Percentiles rank a stretch among this genome's conserved stretches.
Conservation (phyloP, 73 alveolate genomes). For the Paramecium sonneborni region DNA sequence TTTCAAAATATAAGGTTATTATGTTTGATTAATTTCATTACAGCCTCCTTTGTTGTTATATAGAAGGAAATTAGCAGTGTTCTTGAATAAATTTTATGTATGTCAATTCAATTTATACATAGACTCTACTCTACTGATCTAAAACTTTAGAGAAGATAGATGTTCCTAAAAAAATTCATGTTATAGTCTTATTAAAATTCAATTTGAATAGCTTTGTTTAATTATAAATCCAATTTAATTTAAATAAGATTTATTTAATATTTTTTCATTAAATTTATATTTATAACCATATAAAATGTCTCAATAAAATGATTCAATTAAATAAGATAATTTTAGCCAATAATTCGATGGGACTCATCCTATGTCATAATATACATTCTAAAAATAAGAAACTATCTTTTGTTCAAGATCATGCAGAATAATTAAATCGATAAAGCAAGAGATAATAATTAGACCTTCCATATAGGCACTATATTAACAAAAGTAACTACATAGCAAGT, state of each 20-base stretch:
- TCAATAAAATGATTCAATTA: background rate
- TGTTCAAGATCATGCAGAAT: background rate
- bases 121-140: no score
- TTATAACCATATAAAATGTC: background rate
- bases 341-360: conserved; percentile 20
- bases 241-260: background rate
- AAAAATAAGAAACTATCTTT: background rate
- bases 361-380: background rate
- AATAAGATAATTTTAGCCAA: background rate
- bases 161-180: background rate
- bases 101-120: no score
- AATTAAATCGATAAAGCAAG: background rate
- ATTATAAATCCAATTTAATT: background rate
- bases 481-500: conserved; percentile 7
- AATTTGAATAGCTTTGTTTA: background rate
- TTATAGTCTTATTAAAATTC: background rate
- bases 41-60: no score
- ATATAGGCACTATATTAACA: conserved; percentile 14
- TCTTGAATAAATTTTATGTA: no score
- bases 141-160: background rate
- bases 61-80: no score
- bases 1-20: no score
- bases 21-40: no score
- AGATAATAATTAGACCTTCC: background rate
- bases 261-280: background rate